Evolutionary conservation across 225 moss, liverwort and hornwort species (phyloP), one percentile per base, ranked within the genome.

Genomic region (Polytrichum formosum): DNA sequence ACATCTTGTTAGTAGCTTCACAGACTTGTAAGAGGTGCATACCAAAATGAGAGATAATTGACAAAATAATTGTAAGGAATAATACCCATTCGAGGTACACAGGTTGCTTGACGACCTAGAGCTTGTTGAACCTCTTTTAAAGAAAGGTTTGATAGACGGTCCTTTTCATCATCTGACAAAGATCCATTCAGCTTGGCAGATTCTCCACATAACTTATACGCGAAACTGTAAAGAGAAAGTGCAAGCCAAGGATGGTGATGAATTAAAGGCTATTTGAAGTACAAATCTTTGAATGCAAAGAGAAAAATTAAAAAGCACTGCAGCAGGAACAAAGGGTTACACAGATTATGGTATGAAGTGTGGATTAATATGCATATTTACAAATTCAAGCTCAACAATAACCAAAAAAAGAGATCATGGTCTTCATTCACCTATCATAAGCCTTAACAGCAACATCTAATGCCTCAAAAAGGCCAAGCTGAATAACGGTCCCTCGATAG

Each of bases 401-500:
- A 46, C 46, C 46, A 3, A 4, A 13, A 46, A 46, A 13, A 13
- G 46, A 46, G 46, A 46, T 46, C 3, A 13, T 16, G 13, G 16
- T 46, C 46, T 46, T 16, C 33, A 10, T 80, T 67, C 76, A 89
- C 89, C 83, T 68, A 70, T 89, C 89, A 86, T 89, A 83, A 35
- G 85, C 77, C 75, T 79, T 83, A 13, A 81, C 79, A 63, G 89
- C 85, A 61, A 67, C 76, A 71, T 76, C 75, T 64, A 77, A 62
- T 53, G 81, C 74, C 29, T 77, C 78, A 66, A 89, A 89, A 65
- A 71, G 81, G 65, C 89, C 89, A 26, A 89, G 70, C 54, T 89
- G 85, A 56, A 77, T 82, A 55, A 56, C 69, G 35, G 67, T 67
- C 74, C 80, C 72, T 76, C 71, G 77, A 60, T 79, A 73, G 5